Evolutionary conservation across 371 early-diverging fungal genomes (phyloP).

Genomic region (Mucor sp.): DNA sequence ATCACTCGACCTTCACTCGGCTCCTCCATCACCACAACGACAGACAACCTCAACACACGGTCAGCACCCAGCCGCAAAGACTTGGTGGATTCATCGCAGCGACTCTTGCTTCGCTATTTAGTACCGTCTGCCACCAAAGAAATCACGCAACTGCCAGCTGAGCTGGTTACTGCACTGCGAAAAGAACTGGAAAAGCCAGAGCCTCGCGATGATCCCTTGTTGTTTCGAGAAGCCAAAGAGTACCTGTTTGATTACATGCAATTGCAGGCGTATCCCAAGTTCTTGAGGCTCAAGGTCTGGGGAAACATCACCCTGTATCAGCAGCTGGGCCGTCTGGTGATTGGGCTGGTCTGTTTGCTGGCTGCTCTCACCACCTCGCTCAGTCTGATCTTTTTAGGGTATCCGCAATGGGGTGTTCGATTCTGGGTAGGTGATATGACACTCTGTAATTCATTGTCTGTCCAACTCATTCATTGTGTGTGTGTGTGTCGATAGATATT

Average conservation of each 20-base stretch:
- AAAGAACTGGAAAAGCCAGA: conserved; percentile 41
- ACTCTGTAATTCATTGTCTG: background rate
- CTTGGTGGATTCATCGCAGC: conserved; percentile 58
- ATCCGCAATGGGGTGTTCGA: conserved; percentile 51
- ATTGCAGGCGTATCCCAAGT: conserved; percentile 58
- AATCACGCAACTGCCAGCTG: conserved; percentile 40
- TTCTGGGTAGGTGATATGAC: conserved; percentile 49
- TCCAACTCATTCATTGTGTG: background rate
- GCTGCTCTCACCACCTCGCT: conserved; percentile 56
- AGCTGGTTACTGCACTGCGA: conserved; percentile 35
- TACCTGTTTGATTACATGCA: conserved; percentile 64
- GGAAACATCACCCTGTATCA: conserved; percentile 61
- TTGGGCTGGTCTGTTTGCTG: conserved; percentile 59
- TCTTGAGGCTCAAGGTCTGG: conserved; percentile 59
- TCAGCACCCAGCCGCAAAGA: conserved; percentile 54
- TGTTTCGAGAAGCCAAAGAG: conserved; percentile 63
- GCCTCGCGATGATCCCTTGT: conserved; percentile 52
- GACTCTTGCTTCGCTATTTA: conserved; percentile 57
- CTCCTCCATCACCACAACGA: background rate
- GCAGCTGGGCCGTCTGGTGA: conserved; percentile 49
- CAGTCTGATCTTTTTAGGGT: conserved; percentile 60
- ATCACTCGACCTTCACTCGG: conserved; percentile 1
- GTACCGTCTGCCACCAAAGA: conserved; percentile 59
- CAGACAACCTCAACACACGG: background rate
- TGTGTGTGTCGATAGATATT: conserved; percentile 18